phyloP scores from a whole-genome alignment of 257 asterid genomes.

The Solanum piurae region DNA sequence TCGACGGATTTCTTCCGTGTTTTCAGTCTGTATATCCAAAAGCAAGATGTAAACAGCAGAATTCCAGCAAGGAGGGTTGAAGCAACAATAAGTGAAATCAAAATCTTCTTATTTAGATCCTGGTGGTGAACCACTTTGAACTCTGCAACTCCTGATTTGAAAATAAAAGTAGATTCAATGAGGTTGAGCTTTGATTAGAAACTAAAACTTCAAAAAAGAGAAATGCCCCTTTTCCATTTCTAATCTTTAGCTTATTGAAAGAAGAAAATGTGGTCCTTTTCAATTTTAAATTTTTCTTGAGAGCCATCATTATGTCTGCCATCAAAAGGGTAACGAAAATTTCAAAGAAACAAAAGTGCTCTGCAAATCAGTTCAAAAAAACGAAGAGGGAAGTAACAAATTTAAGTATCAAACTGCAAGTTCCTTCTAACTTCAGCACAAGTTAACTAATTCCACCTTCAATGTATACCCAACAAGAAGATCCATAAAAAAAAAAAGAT shows the following conservation, averaged over 20 bases:
- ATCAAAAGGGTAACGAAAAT: background rate
- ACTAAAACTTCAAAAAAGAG: background rate
- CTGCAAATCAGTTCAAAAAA: background rate
- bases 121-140: conserved; percentile 60
- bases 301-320: background rate
- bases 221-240: background rate
- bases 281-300: background rate
- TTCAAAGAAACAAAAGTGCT: background rate
- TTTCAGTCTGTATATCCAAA: conserved; percentile 53
- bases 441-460: background rate
- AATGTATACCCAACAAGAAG: background rate
- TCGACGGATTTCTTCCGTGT: conserved; percentile 32
- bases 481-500: background rate
- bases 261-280: background rate
- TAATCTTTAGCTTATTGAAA: background rate
- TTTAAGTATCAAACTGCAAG: background rate
- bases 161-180: background rate
- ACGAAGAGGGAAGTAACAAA: background rate
- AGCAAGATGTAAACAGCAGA: conserved; percentile 36
- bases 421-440: background rate
- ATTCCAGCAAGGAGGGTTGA: conserved; percentile 61
- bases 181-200: background rate
- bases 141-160: conserved; percentile 36
- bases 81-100: conserved; percentile 65
- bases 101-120: conserved; percentile 67